Percentiles rank a stretch among this genome's conserved stretches.
Evolutionary conservation across 2,329 filamentous ascomycete species (phyloP).

Genomic region (Fusarium camptoceras): DNA sequence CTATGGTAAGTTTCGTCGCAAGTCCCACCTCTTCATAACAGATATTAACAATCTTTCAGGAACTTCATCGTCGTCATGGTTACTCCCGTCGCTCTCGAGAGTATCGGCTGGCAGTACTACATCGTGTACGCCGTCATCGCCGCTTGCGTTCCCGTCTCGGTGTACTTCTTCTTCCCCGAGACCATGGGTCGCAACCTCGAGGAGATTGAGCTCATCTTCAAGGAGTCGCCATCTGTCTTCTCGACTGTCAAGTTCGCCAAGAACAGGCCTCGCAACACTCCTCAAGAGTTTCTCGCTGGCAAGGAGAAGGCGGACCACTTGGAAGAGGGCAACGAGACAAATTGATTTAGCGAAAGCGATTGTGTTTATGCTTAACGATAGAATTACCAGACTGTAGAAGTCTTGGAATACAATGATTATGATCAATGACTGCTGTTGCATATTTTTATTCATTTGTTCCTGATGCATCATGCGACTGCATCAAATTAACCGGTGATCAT

Average conservation of each 20-base stretch:
- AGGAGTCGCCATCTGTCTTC: conserved; percentile 31
- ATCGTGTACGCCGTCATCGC: conserved; percentile 60
- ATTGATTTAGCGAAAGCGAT: conserved; percentile 18
- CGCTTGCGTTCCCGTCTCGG: conserved; percentile 57
- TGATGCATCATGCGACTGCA: neutral
- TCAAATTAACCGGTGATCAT: conserved; percentile 14
- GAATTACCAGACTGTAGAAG: neutral
- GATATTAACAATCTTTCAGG: conserved; percentile 27
- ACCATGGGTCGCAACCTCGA: conserved; percentile 48
- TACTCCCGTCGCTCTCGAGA: conserved; percentile 71
- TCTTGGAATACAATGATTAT: conserved; percentile 27
- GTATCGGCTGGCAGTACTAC: conserved; percentile 64
- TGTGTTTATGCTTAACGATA: conserved; percentile 11
- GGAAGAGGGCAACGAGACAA: conserved; percentile 8
- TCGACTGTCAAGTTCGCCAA: conserved; percentile 36
- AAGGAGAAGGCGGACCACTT: conserved; percentile 31
- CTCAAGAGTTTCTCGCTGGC: conserved; percentile 18
- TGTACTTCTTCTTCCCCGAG: conserved; percentile 54
- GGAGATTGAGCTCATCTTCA: conserved; percentile 48
- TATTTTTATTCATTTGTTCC: neutral
- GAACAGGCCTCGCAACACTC: conserved; percentile 25
- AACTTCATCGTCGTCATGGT: conserved; percentile 67
- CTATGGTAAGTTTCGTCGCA: conserved; percentile 39
- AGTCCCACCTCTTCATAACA: conserved; percentile 21
- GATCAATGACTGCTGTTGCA: neutral